Percentiles rank a stretch among this genome's conserved stretches.
These are phyloP conservation scores for Pyricularia sp. DNA, from an alignment of 2,329 filamentous ascomycete genomes.

Conservation along the genomic window DNA sequence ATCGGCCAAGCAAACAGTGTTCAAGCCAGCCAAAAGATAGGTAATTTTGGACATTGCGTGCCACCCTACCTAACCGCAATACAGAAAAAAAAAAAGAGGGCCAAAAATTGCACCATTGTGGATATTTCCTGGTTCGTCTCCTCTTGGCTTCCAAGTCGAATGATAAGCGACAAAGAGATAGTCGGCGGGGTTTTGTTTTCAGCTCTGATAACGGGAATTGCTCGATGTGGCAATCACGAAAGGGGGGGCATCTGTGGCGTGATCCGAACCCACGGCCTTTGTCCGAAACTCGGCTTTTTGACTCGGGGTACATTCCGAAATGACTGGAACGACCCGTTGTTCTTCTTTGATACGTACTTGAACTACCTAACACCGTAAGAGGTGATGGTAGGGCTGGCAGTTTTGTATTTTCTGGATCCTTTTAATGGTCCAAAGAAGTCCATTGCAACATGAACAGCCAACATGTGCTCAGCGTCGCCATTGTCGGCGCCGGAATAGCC, in stretches of 20 bases:
- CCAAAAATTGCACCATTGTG: neutral
- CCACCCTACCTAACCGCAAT: neutral
- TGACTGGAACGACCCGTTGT: neutral
- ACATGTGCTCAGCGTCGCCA: conserved; percentile 13
- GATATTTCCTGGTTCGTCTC: neutral
- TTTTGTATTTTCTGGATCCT: neutral
- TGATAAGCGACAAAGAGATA: neutral
- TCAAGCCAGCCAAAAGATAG: neutral
- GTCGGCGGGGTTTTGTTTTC: neutral
- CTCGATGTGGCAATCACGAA: neutral
- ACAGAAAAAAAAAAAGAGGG: neutral
- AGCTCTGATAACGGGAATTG: neutral
- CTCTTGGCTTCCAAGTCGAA: neutral
- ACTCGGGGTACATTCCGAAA: neutral
- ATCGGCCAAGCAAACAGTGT: neutral
- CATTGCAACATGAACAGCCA: neutral
- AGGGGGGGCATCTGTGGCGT: neutral
- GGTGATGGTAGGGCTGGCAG: too few relatives aligned
- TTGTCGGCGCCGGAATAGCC: conserved; percentile 26
- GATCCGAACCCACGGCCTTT: neutral
- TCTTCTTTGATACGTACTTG: neutral
- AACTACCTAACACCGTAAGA: neutral
- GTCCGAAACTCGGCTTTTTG: neutral
- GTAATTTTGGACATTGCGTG: too few relatives aligned
- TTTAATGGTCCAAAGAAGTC: neutral